Percentiles rank a stretch among this genome's conserved stretches.
Conservation (phyloP, 164 flowering plant species). For the Protea cynaroides region DNA sequence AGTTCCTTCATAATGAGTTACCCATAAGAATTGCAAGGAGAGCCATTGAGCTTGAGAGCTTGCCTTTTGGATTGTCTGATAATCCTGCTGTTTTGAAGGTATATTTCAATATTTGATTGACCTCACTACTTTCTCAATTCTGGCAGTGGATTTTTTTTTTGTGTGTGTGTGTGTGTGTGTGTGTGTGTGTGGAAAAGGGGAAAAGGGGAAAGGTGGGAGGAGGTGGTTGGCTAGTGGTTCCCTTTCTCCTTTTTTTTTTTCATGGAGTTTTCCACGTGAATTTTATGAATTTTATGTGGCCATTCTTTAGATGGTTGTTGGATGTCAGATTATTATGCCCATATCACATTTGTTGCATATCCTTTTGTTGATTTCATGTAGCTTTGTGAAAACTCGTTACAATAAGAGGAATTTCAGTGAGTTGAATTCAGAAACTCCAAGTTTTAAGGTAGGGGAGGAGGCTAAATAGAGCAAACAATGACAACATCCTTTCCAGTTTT, state of each 20-base stretch:
- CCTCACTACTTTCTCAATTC: background rate
- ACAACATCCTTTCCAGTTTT: too few relatives aligned
- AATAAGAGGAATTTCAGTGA: too few relatives aligned
- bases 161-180: too few relatives aligned
- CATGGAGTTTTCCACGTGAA: background rate
- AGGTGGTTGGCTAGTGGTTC: too few relatives aligned
- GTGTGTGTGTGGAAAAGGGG: background rate
- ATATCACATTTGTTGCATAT: too few relatives aligned
- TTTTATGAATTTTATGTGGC: too few relatives aligned
- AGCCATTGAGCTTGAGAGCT: slow-evolving; percentile 64
- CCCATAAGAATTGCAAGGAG: slow-evolving; percentile 81
- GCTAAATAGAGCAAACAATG: too few relatives aligned
- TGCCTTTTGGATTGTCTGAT: slow-evolving; percentile 77
- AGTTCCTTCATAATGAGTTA: slow-evolving; percentile 89
- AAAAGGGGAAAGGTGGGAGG: too few relatives aligned
- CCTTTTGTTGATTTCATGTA: background rate
- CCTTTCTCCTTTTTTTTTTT: background rate
- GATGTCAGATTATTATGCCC: background rate
- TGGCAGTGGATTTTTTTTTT: background rate
- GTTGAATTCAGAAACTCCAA: background rate
- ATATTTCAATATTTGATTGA: background rate
- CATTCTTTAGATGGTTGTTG: background rate
- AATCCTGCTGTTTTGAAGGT: slow-evolving; percentile 86
- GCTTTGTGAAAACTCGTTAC: too few relatives aligned
- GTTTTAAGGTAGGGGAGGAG: too few relatives aligned